Conservation (phyloP, 805 yeast species). For the Tetrapisispora taiwanensis region DNA sequence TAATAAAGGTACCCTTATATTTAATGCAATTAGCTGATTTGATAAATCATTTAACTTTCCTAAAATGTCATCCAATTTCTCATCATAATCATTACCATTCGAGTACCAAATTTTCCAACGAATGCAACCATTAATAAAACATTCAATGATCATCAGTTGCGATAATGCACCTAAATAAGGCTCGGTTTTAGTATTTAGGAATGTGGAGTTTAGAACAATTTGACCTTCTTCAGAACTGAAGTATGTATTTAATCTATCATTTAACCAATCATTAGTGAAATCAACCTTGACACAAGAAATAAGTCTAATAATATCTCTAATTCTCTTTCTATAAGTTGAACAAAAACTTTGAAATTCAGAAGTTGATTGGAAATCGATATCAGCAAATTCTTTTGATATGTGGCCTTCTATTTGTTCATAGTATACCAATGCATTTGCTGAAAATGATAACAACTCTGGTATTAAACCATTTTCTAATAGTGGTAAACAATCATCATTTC, state of each 20-base stretch:
- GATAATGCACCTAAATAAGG: conserved; percentile 70
- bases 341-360: conserved; percentile 73
- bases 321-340: conserved; percentile 67
- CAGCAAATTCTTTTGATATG: conserved; percentile 54
- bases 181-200: conserved; percentile 47
- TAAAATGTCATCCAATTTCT: conserved; percentile 41
- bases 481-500: conserved; percentile 62
- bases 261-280: conserved; percentile 75
- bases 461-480: conserved; percentile 37
- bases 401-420: conserved; percentile 62
- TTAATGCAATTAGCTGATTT: conserved; percentile 62
- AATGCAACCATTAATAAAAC: conserved; percentile 82
- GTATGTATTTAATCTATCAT: conserved; percentile 57
- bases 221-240: conserved; percentile 64
- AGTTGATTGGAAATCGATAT: conserved; percentile 79
- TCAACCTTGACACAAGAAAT: conserved; percentile 79
- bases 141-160: conserved; percentile 78
- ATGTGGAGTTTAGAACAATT: conserved; percentile 45
- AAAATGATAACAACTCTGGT: conserved; percentile 60
- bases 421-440: conserved; percentile 69
- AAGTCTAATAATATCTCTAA: conserved; percentile 84
- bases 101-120: conserved; percentile 92
- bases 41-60: conserved; percentile 59
- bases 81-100: conserved; percentile 32
- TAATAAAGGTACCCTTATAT: conserved; percentile 68